Conservation (phyloP, 306 rosid genomes). For the Prunus salicina region DNA sequence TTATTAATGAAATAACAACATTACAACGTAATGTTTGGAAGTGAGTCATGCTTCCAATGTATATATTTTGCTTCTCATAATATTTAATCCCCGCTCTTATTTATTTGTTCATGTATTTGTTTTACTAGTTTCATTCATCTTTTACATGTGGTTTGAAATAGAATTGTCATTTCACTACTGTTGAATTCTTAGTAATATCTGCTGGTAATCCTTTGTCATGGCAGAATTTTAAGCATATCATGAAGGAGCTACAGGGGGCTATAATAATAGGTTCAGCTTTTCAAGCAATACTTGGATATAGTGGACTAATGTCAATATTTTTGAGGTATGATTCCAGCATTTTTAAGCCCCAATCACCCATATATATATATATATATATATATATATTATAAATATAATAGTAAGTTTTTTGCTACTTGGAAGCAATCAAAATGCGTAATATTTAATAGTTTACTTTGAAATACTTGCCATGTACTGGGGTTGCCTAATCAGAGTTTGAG, state of each 20-base stretch:
- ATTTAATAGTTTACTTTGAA: background rate
- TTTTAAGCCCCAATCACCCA: conserved; percentile 1
- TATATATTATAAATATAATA: too few relatives aligned
- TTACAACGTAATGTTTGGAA: too few relatives aligned
- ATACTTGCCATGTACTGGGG: conserved; percentile 2
- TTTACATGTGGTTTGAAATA: background rate
- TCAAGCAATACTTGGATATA: conserved; percentile 90
- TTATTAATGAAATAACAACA: too few relatives aligned
- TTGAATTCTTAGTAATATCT: background rate
- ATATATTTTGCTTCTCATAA: too few relatives aligned
- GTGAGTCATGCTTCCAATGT: too few relatives aligned
- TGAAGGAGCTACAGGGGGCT: conserved; percentile 99
- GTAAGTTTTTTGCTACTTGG: background rate
- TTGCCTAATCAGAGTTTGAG: background rate
- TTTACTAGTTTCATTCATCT: background rate
- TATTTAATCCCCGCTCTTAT: too few relatives aligned
- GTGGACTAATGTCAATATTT: conserved; percentile 86
- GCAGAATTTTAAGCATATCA: conserved; percentile 92
- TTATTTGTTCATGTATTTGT: background rate
- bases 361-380: too few relatives aligned
- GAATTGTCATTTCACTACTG: background rate
- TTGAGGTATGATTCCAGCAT: conserved; percentile 52
- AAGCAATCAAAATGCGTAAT: background rate
- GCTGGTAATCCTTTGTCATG: conserved; percentile 7
- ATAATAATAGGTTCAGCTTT: conserved; percentile 84